Evolutionary conservation across 371 early-diverging fungal genomes (phyloP), one percentile per base, ranked within the genome.

Genomic region (Lichtheimia ornata): DNA sequence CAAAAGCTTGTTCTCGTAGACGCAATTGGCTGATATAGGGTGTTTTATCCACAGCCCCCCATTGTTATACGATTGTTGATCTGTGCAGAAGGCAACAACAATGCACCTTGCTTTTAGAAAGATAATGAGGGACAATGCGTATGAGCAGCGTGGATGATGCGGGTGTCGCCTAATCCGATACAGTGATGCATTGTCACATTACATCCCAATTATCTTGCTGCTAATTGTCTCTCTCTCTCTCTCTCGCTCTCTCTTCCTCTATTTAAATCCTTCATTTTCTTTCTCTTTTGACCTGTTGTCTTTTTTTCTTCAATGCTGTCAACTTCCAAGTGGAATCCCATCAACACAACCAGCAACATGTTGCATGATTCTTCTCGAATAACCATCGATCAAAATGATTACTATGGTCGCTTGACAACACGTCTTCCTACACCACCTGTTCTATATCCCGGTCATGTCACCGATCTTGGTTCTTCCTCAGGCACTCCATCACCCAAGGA

Each of bases 391-490:
- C 44, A 57, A 14, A 45, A 50, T n/a, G 58, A 58, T 22, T 58
- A 25, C 53, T 65, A 45, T 58, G 69, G 50, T 53, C 69, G 30
- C 45, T 59, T 43, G 53, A 68, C 51, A 47, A 65, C 49, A 56
- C 63, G 24, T 51, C 63, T 59, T 54, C 65, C 5, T 13, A 65
- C 50, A 55, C 68, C 62, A 50, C 47, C 50, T 42, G 42, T 15
- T 51, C 56, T 56, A 43, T 53, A 25, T 25, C 61, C 53, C 17
- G 54, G 53, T 42, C 56, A 56, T 17, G 62, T 71, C 50, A 45
- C 65, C 12, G 72, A 68, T 50, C 49, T 58, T 13, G 71, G 67
- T 15, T 70, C 71, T 15, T 70, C 71, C 6, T 63, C 64, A 15
- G 69, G 61, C 9, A 68, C 69, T 14, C 63, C 59, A 25, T 69